Evolutionary conservation across 352 stramenopile genomes (phyloP), one percentile per base, ranked within the genome.

Genomic region (Thalassiosira exigua): DNA sequence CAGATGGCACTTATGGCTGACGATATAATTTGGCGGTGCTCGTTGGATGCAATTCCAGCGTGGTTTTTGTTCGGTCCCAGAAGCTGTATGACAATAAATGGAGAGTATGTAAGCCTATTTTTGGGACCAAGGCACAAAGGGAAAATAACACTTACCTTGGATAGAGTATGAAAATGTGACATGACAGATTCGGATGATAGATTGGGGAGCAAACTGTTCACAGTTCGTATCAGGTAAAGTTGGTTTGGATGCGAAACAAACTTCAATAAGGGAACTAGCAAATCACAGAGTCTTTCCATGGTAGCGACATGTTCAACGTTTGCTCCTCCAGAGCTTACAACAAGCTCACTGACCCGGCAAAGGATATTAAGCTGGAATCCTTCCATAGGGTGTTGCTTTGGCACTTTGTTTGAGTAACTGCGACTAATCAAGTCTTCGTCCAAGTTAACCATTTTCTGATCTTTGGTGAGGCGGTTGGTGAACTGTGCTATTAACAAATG

Each of bases 201-300:
- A 32, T 76, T 84, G 42, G 68, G 65, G n/a, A 91, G 69, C 22
- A 92, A 78, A 39, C 65, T 80, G 42, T 79, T 81, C 17, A 93
- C 42, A 56, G 90, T 93, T 56, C 75, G 44, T 27, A 93, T 29
- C 12, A 93, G 53, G 72, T 93, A 87, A 2, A 89, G 54, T 70
- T 90, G 81, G 51, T 82, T 84, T 33, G 80, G 75, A 67, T 81
- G 79, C 27, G 65, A 77, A 51, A 82, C 71, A 74, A 84, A 83
- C 29, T 83, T 81, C 22, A 94, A 74, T 72, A 86, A 91, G 27
- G 84, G 82, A 60, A 92, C 67, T 19, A 94, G 71, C 42, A 94
- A 73, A 11, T 60, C 46, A 54, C 74, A 91, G 27, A 94, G 77
- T 36, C 56, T 87, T 39, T 89, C 81, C 39, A 86, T 72, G 14